Percentiles rank a stretch among this genome's conserved stretches.
Evolutionary conservation across 176 grass and related monocot species (phyloP).

Genomic region (Ensete glaucum): DNA sequence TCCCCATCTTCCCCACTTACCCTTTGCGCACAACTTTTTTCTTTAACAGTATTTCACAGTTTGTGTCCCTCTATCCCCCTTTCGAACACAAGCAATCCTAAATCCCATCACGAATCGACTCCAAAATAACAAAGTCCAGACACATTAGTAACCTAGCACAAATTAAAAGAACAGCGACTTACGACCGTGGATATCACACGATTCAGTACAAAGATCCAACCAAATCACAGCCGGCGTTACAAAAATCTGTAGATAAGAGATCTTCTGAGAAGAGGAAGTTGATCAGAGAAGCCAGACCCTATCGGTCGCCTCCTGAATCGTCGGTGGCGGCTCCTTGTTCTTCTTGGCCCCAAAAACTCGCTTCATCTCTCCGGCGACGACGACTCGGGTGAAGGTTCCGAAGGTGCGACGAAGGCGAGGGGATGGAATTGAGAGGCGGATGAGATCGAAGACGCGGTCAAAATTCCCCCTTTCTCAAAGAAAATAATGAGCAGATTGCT

Average conservation of each 20-base stretch:
- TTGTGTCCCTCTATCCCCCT: too few species aligned
- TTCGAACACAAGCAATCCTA: not conserved
- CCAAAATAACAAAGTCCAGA: too few species aligned
- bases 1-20: too few species aligned
- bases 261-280: not conserved
- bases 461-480: too few species aligned
- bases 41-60: too few species aligned
- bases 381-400: not conserved
- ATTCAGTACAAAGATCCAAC: not conserved
- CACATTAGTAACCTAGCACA: too few species aligned
- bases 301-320: conserved; percentile 84
- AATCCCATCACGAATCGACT: too few species aligned
- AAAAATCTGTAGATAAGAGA: not conserved
- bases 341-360: conserved; percentile 87
- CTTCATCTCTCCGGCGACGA: conserved; percentile 44
- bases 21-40: too few species aligned
- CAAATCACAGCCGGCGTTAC: not conserved
- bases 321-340: conserved; percentile 64
- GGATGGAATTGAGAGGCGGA: not conserved
- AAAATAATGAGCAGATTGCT: too few species aligned
- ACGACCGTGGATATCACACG: not conserved
- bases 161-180: not conserved
- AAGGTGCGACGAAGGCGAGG: not conserved
- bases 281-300: conserved; percentile 25
- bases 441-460: too few species aligned